Evolutionary conservation across 257 asterid species (phyloP), one percentile per base, ranked within the genome.

Genomic region (Euphrasia confusa): DNA sequence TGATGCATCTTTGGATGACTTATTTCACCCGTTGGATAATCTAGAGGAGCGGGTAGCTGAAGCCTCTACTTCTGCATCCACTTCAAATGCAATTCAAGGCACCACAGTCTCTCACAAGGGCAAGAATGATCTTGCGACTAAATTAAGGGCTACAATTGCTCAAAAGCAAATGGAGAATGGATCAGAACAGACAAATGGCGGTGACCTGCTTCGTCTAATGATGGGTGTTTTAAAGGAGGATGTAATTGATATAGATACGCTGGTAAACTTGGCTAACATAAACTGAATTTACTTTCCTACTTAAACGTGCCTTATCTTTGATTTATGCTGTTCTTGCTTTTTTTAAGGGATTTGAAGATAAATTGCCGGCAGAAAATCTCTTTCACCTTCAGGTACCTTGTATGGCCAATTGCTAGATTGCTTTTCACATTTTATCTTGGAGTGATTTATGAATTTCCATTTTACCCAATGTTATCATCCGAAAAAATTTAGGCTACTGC

Each of bases 221-320:
- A 89, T 89, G 89, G 97, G 91, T 68, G 99, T 85, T 68, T 73
- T 93, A 44, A 87, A 89, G 80, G 95, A 93, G 68, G 99, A 93
- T 81, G 95, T 76, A 59, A 87, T 87, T 67, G 95, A 83, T 79
- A 85, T 93, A 66, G 90, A 82, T 79, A 71, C 85, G 71, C 76
- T 93, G 86, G 95, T 93, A 80, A 65, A 79, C 61, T 30, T 65
- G 37, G 64, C 11, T 54, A 14, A 54, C 55, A 26, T 54, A 14
- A 49, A 61, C 62, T 65, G 39, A 39, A 65, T 74, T 11, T 53
- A 63, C 62, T 49, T 67, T 69, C 58, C 58, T 49, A 61, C 40
- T 37, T 54, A 33, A 53, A 59, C 66, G 40, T 61, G 47, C 47
- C 42, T 35, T 70, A 63, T 13, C 66, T 52, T 47, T 75, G 61